Base-by-base conservation (phyloP, 345 rosid genomes). In the Abelmoschus esculentus region DNA sequence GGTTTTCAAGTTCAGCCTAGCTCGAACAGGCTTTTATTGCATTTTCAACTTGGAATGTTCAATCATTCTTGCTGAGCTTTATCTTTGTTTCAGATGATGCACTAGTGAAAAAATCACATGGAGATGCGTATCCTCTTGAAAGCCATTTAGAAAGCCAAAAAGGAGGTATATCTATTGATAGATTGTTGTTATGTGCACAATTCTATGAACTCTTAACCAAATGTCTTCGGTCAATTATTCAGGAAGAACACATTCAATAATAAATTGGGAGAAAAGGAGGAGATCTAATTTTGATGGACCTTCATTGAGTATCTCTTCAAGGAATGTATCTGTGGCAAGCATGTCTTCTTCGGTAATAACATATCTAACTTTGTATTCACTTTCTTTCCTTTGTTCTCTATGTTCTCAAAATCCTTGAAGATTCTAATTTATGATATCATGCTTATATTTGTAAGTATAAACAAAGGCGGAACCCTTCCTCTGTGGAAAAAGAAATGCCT, bases 261-360 rank as follows among this genome's bases (percentile, higher is more conserved):
- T 87, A 56, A 90, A 90, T 75, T 86, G 90, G 89, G 97, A 86
- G 79, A 93, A 82, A 75, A 83, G 89, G 77, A 93, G 90, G 74
- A 80, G 89, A 81, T 78, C 82, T 38, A 86, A 79, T 76, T 72
- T 57, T 36, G 92, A 87, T 56, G 89, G 88, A 62, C 84, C 83
- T 68, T 69, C 79, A 67, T 62, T 86, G 3, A 80, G 70, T 62
- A 69, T 74, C 74, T 76, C 85, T 47, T 72, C 74, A 18, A 83
- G 81, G 74, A 77, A 74, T 68, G 75, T 77, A 72, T 73, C 90
- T 72, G 69, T 76, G 15, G 76, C 75, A 14, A 82, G 73, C 77
- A 69, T 78, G 83, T 86, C 73, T 34, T 80, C 87, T 49, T 56
- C 9, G 85, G 96, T 93, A 83, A 32, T 78, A 26, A 31, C 70